Conservation (phyloP, 2,329 filamentous ascomycete genomes). For the Cryphonectria radicalis region DNA sequence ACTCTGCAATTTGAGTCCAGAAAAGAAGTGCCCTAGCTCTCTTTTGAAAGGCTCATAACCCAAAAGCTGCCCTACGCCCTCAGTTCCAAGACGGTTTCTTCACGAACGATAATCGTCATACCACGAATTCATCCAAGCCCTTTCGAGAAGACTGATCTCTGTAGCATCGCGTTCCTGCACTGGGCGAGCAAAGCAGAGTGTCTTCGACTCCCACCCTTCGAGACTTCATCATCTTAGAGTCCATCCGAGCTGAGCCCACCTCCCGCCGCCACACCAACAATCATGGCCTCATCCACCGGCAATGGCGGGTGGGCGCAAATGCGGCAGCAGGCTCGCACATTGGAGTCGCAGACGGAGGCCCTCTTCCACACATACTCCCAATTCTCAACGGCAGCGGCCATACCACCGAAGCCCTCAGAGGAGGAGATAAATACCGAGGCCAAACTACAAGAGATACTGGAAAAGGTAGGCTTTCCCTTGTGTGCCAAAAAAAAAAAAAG, state of each 20-base stretch:
- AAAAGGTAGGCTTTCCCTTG: constrained; percentile 61
- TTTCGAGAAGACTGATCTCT: not conserved
- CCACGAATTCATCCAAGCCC: not conserved
- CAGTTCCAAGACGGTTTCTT: not conserved
- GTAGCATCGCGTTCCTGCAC: not conserved
- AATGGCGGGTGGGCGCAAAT: constrained; percentile 87
- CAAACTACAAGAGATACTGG: constrained; percentile 82
- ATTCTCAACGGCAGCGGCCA: constrained; percentile 78
- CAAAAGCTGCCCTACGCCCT: not conserved
- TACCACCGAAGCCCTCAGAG: constrained; percentile 81
- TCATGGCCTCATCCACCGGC: constrained; percentile 58
- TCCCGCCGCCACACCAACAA: constrained; percentile 19
- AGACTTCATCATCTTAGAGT: not conserved
- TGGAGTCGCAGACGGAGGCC: constrained; percentile 92
- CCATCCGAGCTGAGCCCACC: not conserved
- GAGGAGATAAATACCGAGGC: constrained; percentile 81
- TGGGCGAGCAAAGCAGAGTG: not conserved
- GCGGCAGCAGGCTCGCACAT: constrained; percentile 84
- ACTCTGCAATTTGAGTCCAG: not conserved
- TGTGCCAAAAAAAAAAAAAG: not conserved
- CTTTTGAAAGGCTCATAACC: not conserved
- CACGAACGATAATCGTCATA: not conserved
- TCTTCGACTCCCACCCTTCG: not conserved
- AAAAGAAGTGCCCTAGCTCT: not conserved
- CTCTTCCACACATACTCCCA: constrained; percentile 88